Percentiles rank a stretch among this genome's conserved stretches.
Evolutionary conservation across 2,329 filamentous ascomycete species (phyloP).

Genomic region (Aspergillus novofumigatus): DNA sequence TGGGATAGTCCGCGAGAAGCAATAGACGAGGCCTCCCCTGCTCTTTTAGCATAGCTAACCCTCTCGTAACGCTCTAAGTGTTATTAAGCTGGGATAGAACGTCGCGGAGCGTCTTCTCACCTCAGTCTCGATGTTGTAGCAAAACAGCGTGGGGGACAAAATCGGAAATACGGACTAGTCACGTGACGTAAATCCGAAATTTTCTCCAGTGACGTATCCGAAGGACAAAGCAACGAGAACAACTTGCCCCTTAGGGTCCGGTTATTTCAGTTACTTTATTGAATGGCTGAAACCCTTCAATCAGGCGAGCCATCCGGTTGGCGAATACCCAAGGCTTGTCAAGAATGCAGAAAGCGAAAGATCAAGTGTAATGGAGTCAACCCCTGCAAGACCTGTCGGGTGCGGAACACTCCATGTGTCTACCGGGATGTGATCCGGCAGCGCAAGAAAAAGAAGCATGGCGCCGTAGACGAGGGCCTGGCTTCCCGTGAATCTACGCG

Average conservation of each 20-base stretch:
- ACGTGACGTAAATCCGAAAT: constrained; percentile 14
- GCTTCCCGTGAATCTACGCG: constrained; percentile 5
- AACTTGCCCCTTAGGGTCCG: neutral
- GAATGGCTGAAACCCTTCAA: constrained; percentile 24
- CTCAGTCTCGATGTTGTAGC: no score
- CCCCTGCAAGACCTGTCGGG: constrained; percentile 39
- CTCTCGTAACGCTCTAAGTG: neutral
- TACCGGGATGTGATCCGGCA: constrained; percentile 36
- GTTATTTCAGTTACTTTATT: neutral
- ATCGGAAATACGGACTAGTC: constrained; percentile 9
- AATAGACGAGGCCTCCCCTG: neutral
- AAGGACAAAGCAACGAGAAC: neutral
- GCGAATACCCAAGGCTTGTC: constrained; percentile 38
- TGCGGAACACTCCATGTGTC: constrained; percentile 29
- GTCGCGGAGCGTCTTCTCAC: no score
- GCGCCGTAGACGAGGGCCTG: neutral
- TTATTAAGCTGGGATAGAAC: neutral
- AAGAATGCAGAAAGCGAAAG: constrained; percentile 41
- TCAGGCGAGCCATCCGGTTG: constrained; percentile 20
- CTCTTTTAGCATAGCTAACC: neutral
- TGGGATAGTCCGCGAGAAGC: neutral
- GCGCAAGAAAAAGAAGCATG: constrained; percentile 31
- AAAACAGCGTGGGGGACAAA: neutral
- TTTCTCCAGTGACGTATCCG: neutral
- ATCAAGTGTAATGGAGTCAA: constrained; percentile 38